These are phyloP conservation scores for sweet orange (Citrus sinensis) DNA, from an alignment of 345 rosid genomes.

Conservation along the genomic window DNA sequence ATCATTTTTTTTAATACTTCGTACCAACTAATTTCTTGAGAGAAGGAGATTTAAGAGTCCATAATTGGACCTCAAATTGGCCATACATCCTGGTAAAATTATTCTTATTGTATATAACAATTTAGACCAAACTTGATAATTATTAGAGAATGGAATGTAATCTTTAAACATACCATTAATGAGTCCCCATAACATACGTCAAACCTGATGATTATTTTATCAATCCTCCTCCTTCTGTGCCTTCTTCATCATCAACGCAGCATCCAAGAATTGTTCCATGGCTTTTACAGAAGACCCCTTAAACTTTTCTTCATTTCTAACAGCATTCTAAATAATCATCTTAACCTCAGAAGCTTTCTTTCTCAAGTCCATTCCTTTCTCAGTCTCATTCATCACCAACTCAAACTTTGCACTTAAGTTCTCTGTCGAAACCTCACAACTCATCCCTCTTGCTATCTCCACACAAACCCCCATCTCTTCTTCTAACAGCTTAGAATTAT, in stretches of 20 bases:
- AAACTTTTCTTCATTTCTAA: constrained; percentile 17
- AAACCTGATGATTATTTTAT: background rate
- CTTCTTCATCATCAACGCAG: constrained; percentile 12
- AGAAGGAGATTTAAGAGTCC: too few species aligned
- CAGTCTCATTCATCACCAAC: constrained; percentile 47
- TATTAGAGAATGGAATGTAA: too few species aligned
- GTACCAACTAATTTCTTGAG: too few species aligned
- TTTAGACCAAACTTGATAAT: too few species aligned
- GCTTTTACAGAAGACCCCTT: constrained; percentile 35
- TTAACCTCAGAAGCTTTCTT: constrained; percentile 36
- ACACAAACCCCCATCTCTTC: constrained; percentile 29
- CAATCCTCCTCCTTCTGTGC: background rate
- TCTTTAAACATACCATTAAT: too few species aligned
- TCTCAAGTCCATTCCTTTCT: constrained; percentile 44
- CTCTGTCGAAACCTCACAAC: constrained; percentile 21
- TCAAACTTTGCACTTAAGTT: constrained; percentile 38
- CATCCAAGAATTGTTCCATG: constrained; percentile 33
- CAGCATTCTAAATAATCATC: constrained; percentile 31
- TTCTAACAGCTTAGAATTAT: constrained; percentile 25
- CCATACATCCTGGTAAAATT: too few species aligned
- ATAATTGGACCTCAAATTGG: too few species aligned
- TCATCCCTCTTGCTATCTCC: constrained; percentile 28
- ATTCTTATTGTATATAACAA: too few species aligned
- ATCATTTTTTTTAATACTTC: too few species aligned
- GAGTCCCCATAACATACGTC: background rate